Base-by-base conservation (phyloP, 768 basidiomycete genomes). In the Suillus weaverae region DNA sequence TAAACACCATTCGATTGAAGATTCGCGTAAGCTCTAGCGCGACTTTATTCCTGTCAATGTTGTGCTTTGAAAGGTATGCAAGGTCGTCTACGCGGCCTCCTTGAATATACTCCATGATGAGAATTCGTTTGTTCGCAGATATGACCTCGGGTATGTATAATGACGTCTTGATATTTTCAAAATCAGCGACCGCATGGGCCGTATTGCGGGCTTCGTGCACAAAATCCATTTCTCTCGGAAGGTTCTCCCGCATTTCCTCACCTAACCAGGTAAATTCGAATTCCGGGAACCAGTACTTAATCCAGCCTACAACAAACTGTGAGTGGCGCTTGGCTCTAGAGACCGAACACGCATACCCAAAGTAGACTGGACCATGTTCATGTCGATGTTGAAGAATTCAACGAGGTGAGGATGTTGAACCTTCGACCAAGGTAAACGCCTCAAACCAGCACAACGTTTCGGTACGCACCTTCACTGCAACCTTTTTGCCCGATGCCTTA, bases 151-250 rank as follows among this genome's bases (percentile, higher is more conserved):
- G 97, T 48, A 99, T 89, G 77, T 98, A 97, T 56, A 99, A 79
- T 2, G 96, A 94, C 20, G 92, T 89, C 39, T 82, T 81, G 61
- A 92, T 73, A 65, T 85, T 73, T 38, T 81, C 76, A 71, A 99
- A 99, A 66, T 97, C 91, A 5, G 81, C 73, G 22, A 71, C 75
- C 11, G 91, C 87, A 35, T 88, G 83, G n/a, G 80, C 82, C 5
- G 97, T 90, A 73, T 99, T 99, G 9, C 78, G 75, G 3, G 95
- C 94, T 80, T 99, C 97, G 68, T 94, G 89, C 16, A 86, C 78
- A 72, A 99, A 99, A 78, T 99, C 88, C 93, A 98, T 93, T 78
- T 99, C 96, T 70, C 91, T 90, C 0, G 94, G 95, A 35, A 94
- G 78, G 73, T 95, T 95, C 68, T 89, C 86, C 38, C 90, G 87